Evolutionary conservation across 1,284 basidiomycete species (phyloP), one percentile per base, ranked within the genome.

Genomic region (Tilletia indica): DNA sequence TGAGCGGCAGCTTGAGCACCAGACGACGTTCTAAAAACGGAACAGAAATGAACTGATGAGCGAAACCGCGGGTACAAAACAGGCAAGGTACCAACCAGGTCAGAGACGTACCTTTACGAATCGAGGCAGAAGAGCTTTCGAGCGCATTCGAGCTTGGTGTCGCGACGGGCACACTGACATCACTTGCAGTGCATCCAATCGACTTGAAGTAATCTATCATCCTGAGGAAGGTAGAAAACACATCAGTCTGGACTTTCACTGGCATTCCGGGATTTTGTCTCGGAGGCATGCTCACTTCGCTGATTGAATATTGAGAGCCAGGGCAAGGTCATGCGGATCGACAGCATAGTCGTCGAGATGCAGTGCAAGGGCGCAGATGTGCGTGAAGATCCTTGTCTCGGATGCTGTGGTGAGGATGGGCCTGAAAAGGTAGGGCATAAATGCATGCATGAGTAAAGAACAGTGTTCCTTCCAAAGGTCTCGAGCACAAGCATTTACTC

Each of bases 341-440:
- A 83, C 72, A 12, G 75, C 71, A 70, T 82, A 83, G 64, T 78
- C 75, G 61, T 83, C 81, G 56, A 83, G 67, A 51, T 83, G 80
- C 54, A 83, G 73, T 0, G 74, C 76, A 1, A 83, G 70, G 19
- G 80, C 82, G 63, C 79, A 76, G 68, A 82, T 76, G 71, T 78
- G 74, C 0, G 81, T 78, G n/a, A 80, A 67, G 56, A 80, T 67
- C 58, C 78, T 78, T 19, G 81, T 82, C 71, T 83, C 76, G 58
- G 71, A 67, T 68, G 78, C 75, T 3, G 73, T 69, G 36, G 80
- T 77, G 68, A 80, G 72, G 31, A 42, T 42, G 16, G 61, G 61
- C 38, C 61, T 64, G 61, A 14, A 38, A 4, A 64, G 63, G n/a
- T 49, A 34, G 67, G 25, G 11, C 19, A 64, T 1, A 19, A 31